Evolutionary conservation across 768 basidiomycete genomes (phyloP).

Genomic region (Rhizopogon salebrosus): DNA sequence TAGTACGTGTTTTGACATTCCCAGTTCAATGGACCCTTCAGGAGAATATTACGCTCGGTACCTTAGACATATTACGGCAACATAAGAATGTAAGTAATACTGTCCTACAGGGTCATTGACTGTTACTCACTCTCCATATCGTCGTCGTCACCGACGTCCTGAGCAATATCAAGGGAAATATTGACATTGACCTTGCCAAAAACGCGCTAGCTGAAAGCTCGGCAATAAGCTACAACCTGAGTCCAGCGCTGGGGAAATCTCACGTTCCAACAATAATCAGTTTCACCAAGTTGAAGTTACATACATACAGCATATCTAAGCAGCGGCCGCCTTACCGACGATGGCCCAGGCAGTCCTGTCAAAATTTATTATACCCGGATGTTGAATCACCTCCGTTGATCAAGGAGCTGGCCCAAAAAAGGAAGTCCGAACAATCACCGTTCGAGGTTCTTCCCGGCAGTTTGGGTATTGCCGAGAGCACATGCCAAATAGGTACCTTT

Average conservation of each 20-base stretch:
- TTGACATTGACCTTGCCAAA: background rate
- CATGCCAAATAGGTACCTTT: background rate
- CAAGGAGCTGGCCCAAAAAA: background rate
- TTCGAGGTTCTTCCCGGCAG: background rate
- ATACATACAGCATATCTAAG: background rate
- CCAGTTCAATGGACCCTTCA: too few species aligned
- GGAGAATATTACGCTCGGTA: too few species aligned
- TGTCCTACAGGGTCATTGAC: too few species aligned
- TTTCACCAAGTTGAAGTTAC: too few species aligned
- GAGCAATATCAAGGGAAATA: background rate
- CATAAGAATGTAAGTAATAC: too few species aligned
- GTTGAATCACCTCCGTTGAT: background rate
- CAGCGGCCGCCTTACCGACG: background rate
- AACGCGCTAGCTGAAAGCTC: background rate
- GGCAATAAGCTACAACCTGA: background rate
- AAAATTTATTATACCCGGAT: background rate
- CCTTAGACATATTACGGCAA: too few species aligned
- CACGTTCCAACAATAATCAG: background rate
- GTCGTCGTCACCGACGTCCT: background rate
- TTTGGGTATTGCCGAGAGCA: background rate
- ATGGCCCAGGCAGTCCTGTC: background rate
- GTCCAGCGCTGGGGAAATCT: background rate
- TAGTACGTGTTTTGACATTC: too few species aligned
- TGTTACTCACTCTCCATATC: too few species aligned
- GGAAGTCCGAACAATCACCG: constrained; percentile 6